Evolutionary conservation across 768 basidiomycete genomes (phyloP).

Genomic region (Thelephora ganbajun): DNA sequence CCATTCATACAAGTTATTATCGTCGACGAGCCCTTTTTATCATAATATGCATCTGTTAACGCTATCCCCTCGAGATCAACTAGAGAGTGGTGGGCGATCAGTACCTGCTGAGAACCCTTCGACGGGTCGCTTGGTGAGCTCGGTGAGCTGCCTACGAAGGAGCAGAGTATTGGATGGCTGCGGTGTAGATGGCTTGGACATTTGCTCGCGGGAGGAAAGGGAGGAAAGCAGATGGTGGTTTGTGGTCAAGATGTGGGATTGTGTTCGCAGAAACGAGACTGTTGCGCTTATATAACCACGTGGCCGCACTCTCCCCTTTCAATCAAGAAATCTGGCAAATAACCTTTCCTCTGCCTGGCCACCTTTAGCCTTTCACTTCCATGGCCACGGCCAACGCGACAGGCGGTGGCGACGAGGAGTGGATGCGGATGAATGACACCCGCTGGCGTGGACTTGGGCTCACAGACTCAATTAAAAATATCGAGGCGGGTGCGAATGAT

Average conservation of each 20-base stretch:
- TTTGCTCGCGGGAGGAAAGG: conserved; percentile 3
- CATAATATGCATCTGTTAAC: conserved; percentile 16
- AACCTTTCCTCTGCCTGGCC: too few relatives aligned
- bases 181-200: conserved; percentile 13
- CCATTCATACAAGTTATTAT: conserved; percentile 93
- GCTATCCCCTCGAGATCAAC: conserved; percentile 10
- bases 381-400: neutral
- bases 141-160: conserved; percentile 64
- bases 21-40: conserved; percentile 75
- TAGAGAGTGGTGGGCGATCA: conserved; percentile 7
- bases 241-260: conserved; percentile 2
- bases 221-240: neutral
- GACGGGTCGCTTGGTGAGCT: conserved; percentile 86
- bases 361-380: too few relatives aligned
- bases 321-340: too few relatives aligned
- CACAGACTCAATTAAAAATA: conserved; percentile 81
- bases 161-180: conserved; percentile 33
- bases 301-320: too few relatives aligned
- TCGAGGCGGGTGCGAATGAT: conserved; percentile 51
- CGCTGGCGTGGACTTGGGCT: conserved; percentile 67
- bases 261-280: conserved; percentile 7
- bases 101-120: conserved; percentile 93
- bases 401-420: conserved; percentile 27
- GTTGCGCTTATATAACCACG: neutral
- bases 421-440: conserved; percentile 42